Evolutionary conservation across 139 green algal species (phyloP), one percentile per base, ranked within the genome.

Genomic region (Auxenochlorella pyrenoidosa): DNA sequence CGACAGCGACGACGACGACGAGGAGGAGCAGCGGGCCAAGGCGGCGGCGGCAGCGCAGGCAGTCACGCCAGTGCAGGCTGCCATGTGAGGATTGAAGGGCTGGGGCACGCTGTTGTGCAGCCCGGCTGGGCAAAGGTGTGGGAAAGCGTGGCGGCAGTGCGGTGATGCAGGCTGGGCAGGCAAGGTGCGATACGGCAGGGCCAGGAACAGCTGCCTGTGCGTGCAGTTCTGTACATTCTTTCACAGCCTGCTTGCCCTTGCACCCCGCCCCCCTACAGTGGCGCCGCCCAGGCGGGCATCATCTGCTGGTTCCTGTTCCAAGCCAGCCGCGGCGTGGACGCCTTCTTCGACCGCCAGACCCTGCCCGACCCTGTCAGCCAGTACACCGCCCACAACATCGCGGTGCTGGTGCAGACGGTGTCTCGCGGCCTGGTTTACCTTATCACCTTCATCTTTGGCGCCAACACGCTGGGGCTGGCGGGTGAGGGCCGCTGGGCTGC

Each of bases 391-490:
- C 82, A 86, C 70, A 94, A 94, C 86, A 90, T 94, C 41, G 88
- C 89, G 18, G 73, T 93, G 47, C 83, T 93, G 58, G 71, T 94
- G n/a, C 86, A 90, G 19, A 94, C 92, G 13, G 83, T 92, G 30
- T 84, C 83, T 0, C 82, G 86, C 36, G 91, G 91, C 0, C 83
- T 94, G 58, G 83, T 88, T 21, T 94, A 94, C 89, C 89, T 94
- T 40, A 47, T 80, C 60, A 94, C 91, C n/a, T 94, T 94, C 83
- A 91, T 94, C 83, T 93, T 93, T 70, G 92, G 87, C 13, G 92
- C 91, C 41, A 94, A 94, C 70, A 70, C 91, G 34, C 63, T 93
- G 59, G 92, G 92, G 2, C 86, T 94, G 44, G 38, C 79, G 40
- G 90, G 88, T 93, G 59, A 44, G 86, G 43, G 59, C 18, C 21